Base-by-base conservation (phyloP, 2,329 filamentous ascomycete genomes). In the Westerdykella sp. region DNA sequence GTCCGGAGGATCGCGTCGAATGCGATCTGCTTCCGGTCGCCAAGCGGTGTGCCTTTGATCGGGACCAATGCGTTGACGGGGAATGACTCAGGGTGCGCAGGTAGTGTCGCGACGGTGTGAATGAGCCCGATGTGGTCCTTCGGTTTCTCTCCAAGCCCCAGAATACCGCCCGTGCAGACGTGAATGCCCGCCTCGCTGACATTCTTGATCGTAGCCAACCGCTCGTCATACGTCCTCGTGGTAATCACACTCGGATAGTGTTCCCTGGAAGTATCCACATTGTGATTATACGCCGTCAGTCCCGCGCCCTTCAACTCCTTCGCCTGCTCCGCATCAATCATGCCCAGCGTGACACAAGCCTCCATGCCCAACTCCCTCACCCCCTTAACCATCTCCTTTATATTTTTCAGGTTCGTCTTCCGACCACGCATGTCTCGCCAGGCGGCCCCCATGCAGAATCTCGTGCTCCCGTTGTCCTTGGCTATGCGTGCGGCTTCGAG, bases 351-450 rank as follows among this genome's bases (percentile, higher is more conserved):
- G n/a, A 95, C 89, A 65, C 89, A 95, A 6, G 82, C 83, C 67
- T 95, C 89, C 86, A 95, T 91, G 38, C 83, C 86, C 76, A 95
- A 76, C 1, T 69, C 83, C 21, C 84, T 77, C 15, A 95, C 87
- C 1, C 88, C 88, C 43, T 80, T 75, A 4, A 95, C 81, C 89
- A 95, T 95, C 41, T 79, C 80, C 60, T 86, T 86, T 66, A 95
- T 84, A 66, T 93, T 93, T 68, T 82, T 83, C 41, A 95, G 71
- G 51, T 81, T 83, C 36, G 84, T 87, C 70, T 90, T 93, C 52
- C 89, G 84, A 14, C 89, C 89, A 12, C 87, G 83, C 89, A 95
- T 95, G 68, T 95, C 89, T 31, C 89, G 76, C 89, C 89, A 95
- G 0, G 89, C 89, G 3, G 89, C 89, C 7, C 89, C 89, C 88